These are phyloP conservation scores for Zangia roseola DNA, from an alignment of 768 basidiomycete genomes.

Conservation along the genomic window DNA sequence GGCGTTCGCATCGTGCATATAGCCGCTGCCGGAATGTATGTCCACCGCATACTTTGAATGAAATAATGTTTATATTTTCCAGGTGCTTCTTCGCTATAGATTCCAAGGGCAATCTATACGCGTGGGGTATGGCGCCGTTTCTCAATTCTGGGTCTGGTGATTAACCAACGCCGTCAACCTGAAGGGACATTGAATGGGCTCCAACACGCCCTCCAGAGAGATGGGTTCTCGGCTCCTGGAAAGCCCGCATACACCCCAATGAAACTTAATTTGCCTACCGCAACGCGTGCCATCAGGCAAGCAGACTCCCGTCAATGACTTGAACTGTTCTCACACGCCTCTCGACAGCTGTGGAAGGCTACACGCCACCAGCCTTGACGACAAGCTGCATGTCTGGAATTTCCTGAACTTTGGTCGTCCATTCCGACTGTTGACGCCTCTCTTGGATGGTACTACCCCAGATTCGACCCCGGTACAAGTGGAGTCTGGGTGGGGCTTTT, in stretches of 20 bases:
- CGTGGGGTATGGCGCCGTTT: slow-evolving; percentile 63
- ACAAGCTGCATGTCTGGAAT: slow-evolving; percentile 62
- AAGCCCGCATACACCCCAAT: slow-evolving; percentile 54
- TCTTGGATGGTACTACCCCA: slow-evolving; percentile 41
- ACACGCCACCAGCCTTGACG: slow-evolving; percentile 67
- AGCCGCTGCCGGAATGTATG: slow-evolving; percentile 81
- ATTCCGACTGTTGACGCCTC: slow-evolving; percentile 49
- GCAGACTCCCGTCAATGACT: not conserved
- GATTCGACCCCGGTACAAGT: slow-evolving; percentile 57
- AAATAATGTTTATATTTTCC: slow-evolving; percentile 1
- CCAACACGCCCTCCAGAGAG: slow-evolving; percentile 37
- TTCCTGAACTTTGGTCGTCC: slow-evolving; percentile 80
- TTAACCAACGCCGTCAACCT: slow-evolving; percentile 24
- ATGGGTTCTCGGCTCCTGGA: slow-evolving; percentile 56
- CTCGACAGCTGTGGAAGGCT: slow-evolving; percentile 68
- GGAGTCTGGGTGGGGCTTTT: slow-evolving; percentile 81
- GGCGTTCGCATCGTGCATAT: slow-evolving; percentile 66
- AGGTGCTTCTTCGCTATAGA: slow-evolving; percentile 91
- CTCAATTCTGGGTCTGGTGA: not conserved
- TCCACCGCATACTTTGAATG: slow-evolving; percentile 7
- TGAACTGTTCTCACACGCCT: slow-evolving; percentile 11
- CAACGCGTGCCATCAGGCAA: slow-evolving; percentile 67
- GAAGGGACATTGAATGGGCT: slow-evolving; percentile 62
- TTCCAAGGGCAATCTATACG: slow-evolving; percentile 65
- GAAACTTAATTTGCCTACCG: slow-evolving; percentile 55